Evolutionary conservation across 495 filamentous ascomycete genomes (phyloP), one percentile per base, ranked within the genome.

Genomic region (Aspergillus saccharolyticus): DNA sequence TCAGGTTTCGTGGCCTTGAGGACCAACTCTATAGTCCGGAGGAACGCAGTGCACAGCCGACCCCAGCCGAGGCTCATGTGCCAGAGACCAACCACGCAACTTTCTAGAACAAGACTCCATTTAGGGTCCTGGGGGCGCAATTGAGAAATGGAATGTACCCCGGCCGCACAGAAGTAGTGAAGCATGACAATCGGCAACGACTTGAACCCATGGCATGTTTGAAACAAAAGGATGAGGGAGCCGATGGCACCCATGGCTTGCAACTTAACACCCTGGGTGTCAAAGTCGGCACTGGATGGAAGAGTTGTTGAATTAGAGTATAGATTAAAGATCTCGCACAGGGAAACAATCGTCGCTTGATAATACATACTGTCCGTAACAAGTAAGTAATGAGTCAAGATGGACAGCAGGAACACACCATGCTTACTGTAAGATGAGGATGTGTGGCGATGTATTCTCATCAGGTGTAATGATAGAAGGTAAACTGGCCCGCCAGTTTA

Each of bases 101-200:
- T 57, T 48, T 69, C 66, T 15, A 69, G 54, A n/a, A 69, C 61
- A 12, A 59, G 52, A 24, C 54, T 54, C 67, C 67, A 67, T 53
- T 67, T 65, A 5, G 61, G 61, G 3, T 63, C 55, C 3, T 42
- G 17, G 2, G 57, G 43, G 20, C 55, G 21, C 3, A 69, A 28
- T 39, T 63, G 57, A 1, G 64, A 60, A 17, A 63, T 54, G 20
- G 62, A 55, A 42, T 67, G 60, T 9, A 69, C 59, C 1, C 67
- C 64, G 0, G 56, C 67, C 1, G 65, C 50, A 39, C 64, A 66
- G 39, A 65, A 64, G 45, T 67, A 67, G 44, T 69, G 67, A 14
- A 66, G 50, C 67, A 69, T 69, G 1, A 69, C 64, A 45, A 69
- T 63, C 2, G 67, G 64, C n/a, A 67, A 39, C 1, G 67, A 67